Evolutionary conservation across 371 early-diverging fungal genomes (phyloP).

Genomic region (Capillidium heterosporum): DNA sequence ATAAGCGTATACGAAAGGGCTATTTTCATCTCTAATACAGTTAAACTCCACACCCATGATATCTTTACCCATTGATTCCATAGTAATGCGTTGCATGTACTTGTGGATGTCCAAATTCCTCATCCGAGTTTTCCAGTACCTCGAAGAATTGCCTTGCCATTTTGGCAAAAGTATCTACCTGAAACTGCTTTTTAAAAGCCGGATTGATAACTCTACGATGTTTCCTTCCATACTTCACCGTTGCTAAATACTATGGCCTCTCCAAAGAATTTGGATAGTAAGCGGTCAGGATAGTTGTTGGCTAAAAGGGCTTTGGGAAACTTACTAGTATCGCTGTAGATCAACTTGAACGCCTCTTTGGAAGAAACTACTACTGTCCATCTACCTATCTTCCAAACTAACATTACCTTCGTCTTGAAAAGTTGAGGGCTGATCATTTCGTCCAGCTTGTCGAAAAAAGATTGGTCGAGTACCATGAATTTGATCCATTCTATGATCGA

Average conservation of each 20-base stretch:
- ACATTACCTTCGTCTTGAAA: neutral
- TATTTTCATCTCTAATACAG: neutral
- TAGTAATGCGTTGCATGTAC: neutral
- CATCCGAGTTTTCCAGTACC: neutral
- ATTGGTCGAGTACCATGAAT: neutral
- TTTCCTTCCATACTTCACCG: conserved; percentile 4
- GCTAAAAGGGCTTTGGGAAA: conserved; percentile 1
- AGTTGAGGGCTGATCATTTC: neutral
- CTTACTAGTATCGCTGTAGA: neutral
- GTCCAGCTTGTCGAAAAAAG: neutral
- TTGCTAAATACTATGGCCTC: neutral
- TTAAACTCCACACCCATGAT: conserved; percentile 3
- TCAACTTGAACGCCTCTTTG: neutral
- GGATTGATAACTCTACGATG: conserved; percentile 5
- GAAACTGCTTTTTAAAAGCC: neutral
- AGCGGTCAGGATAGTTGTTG: neutral
- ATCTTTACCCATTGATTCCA: neutral
- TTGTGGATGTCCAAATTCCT: conserved; percentile 11
- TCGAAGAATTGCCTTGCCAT: neutral
- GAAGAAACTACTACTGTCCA: neutral
- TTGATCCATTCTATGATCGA: neutral
- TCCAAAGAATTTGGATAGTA: conserved; percentile 2
- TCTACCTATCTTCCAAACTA: neutral
- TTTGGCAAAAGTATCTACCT: neutral
- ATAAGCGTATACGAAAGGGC: neutral